Percentiles rank a stretch among this genome's conserved stretches.
Evolutionary conservation across 352 stramenopile genomes (phyloP).

Genomic region (Pythium monospermum): DNA sequence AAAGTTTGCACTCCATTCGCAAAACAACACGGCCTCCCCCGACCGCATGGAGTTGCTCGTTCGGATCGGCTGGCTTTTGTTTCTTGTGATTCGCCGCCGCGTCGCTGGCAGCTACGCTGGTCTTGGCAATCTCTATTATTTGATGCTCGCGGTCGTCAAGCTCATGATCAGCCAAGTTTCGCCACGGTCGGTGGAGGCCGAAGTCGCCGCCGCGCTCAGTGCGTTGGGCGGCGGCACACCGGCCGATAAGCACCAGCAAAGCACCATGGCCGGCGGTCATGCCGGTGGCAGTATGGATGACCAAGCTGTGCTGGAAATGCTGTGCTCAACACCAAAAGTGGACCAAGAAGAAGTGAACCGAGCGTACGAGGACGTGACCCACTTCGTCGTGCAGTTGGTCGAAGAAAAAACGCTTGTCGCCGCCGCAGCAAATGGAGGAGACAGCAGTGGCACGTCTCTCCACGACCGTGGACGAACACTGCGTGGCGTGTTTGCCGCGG

Average conservation of each 20-base stretch:
- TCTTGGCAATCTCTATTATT: constrained; percentile 68
- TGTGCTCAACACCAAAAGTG: constrained; percentile 26
- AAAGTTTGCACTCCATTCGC: constrained; percentile 23
- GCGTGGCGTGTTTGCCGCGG: constrained; percentile 8
- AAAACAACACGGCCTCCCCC: constrained; percentile 9
- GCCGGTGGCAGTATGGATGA: constrained; percentile 13
- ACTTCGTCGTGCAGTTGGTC: constrained; percentile 8
- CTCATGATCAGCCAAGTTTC: constrained; percentile 42
- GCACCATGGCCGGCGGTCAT: not conserved
- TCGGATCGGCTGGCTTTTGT: constrained; percentile 71
- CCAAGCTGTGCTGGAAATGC: constrained; percentile 22
- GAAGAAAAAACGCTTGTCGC: constrained; percentile 12
- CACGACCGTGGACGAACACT: not conserved
- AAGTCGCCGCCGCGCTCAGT: constrained; percentile 74
- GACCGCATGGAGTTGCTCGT: constrained; percentile 40
- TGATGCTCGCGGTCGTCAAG: constrained; percentile 71
- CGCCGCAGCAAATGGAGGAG: not conserved
- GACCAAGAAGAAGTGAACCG: constrained; percentile 19
- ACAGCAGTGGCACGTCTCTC: not conserved
- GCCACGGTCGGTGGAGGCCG: constrained; percentile 56
- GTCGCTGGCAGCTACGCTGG: constrained; percentile 40
- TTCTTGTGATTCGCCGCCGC: constrained; percentile 52
- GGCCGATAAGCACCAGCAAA: too few relatives aligned
- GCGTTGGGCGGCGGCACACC: constrained; percentile 37
- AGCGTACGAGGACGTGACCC: constrained; percentile 8